These are phyloP conservation scores for Schizochytrium sp. DNA, from an alignment of 108 stramenopile genomes.

Conservation along the genomic window DNA sequence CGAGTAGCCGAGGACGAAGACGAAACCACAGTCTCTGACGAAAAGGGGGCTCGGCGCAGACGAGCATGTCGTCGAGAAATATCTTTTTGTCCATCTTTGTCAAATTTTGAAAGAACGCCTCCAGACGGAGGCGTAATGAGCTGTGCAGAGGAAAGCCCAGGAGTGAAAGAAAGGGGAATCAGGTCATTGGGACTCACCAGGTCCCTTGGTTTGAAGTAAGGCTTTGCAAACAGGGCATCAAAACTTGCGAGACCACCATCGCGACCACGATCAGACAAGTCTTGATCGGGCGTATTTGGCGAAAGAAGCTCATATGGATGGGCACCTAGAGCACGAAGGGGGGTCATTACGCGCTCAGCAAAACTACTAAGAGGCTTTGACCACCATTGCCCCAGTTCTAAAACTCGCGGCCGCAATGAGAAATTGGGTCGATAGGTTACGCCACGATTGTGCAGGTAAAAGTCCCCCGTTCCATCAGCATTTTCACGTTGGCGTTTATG, in stretches of 20 bases:
- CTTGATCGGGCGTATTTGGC: not conserved
- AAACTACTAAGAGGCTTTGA: not conserved
- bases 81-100: too few species aligned
- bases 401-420: not conserved
- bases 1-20: constrained; percentile 3
- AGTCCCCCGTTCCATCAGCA: constrained; percentile 2
- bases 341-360: not conserved
- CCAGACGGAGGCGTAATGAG: not conserved
- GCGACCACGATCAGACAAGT: not conserved
- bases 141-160: not conserved
- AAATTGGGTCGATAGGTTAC: constrained; percentile 5
- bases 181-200: not conserved
- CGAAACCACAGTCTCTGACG: not conserved
- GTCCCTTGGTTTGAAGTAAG: not conserved
- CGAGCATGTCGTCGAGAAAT: not conserved
- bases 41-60: not conserved
- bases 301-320: not conserved
- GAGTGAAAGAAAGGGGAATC: not conserved
- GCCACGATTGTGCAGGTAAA: constrained; percentile 44
- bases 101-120: too few species aligned
- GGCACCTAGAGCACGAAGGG: not conserved
- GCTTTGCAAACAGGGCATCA: constrained; percentile 16
- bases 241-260: not conserved
- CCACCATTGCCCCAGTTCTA: constrained; percentile 19
- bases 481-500: not conserved